Evolutionary conservation across 2,329 filamentous ascomycete species (phyloP), one percentile per base, ranked within the genome.

Genomic region (Paramyrothecium roridum): DNA sequence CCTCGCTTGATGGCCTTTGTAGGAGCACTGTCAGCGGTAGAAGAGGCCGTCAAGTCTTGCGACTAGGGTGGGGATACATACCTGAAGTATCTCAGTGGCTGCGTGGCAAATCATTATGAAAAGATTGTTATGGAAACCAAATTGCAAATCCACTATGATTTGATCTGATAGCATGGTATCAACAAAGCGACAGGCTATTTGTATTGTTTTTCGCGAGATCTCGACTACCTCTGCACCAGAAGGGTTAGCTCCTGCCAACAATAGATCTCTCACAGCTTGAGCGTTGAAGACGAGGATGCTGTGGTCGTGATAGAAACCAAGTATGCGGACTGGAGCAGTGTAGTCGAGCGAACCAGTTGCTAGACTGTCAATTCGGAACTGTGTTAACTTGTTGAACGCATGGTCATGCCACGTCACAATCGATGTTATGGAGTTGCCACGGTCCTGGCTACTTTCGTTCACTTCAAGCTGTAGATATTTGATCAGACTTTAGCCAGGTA

Each of bases 81-180:
- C 55, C 40, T 55, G 57, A 1, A 56, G 40, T 13, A 65, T 60
- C 54, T 66, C 64, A 0, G 62, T 63, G 13, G 58, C 61, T 2
- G 63, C 62, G 34, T 66, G 64, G 50, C 58, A 63, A n/a, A 65
- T 59, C 59, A 63, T 65, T 22, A 64, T 64, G 8, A 63, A 57
- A 30, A 64, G 61, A 49, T 66, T 66, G 53, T 65, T 66, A 46
- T 66, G 63, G 50, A 60, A 60, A 7, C 64, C 64, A 8, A 64
- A 33, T 51, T 57, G 56, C 10, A 64, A 51, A 8, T 66, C 60
- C 0, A 52, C 43, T 43, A 65, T 21, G 6, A 56, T 33, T 3
- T 47, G 40, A 45, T 65, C 53, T 26, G 57, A 50, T 26, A 63
- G 60, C 48, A 58, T 59, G 20, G 52, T 45, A 17, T 56, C 48